Evolutionary conservation across 2,329 filamentous ascomycete genomes (phyloP).

Genomic region (Periconia digitata): DNA sequence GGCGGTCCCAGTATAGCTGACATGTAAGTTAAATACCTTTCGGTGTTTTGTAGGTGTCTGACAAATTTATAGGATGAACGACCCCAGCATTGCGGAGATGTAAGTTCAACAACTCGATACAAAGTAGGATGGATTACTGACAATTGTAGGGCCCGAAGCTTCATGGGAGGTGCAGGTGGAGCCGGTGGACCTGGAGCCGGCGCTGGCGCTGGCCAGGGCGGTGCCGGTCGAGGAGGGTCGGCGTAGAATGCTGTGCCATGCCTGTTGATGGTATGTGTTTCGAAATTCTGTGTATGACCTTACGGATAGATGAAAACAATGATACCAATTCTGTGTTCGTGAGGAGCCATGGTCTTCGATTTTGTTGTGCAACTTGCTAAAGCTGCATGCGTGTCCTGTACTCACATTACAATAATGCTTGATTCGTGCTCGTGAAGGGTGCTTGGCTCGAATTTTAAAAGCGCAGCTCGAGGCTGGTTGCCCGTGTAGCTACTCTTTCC

Average conservation of each 20-base stretch:
- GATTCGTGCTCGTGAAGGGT: no score
- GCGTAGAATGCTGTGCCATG: no score
- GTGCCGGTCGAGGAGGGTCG: conserved; percentile 14
- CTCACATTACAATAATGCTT: no score
- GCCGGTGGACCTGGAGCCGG: conserved; percentile 45
- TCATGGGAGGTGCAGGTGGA: conserved; percentile 59
- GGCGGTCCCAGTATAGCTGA: conserved; percentile 86
- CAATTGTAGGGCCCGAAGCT: conserved; percentile 60
- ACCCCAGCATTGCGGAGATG: conserved; percentile 91
- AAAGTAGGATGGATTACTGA: conserved; percentile 5
- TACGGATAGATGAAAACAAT: conserved; percentile 8
- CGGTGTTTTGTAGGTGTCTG: no score
- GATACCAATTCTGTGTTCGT: conserved; percentile 11
- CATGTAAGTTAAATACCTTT: no score
- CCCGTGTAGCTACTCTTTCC: neutral
- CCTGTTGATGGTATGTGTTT: no score
- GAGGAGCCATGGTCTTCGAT: no score
- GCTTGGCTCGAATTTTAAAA: neutral
- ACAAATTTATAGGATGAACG: no score
- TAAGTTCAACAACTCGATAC: conserved; percentile 54
- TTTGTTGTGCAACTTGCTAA: no score
- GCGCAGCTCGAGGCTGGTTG: neutral
- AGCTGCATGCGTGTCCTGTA: no score
- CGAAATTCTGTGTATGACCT: neutral
- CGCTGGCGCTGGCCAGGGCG: conserved; percentile 17